A percentile compares a stretch with the other conserved stretches of the same genome.
These are phyloP conservation scores for Tylopilus cervinicoccineus DNA, from an alignment of 768 basidiomycete species.

Conservation along the genomic window DNA sequence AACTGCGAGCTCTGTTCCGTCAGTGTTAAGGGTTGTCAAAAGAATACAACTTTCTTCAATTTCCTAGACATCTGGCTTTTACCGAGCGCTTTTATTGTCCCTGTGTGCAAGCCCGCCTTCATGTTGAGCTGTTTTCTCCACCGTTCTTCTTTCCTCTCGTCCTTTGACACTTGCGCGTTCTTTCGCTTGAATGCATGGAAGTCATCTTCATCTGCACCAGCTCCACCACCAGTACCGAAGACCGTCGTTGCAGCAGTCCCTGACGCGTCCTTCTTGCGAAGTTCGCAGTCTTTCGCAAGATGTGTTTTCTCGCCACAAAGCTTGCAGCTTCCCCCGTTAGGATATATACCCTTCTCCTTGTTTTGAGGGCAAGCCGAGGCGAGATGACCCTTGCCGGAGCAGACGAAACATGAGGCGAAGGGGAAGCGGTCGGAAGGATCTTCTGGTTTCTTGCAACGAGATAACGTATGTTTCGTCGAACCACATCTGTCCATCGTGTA, in stretches of 20 bases:
- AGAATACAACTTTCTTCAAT: conserved; percentile 47
- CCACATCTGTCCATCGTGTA: conserved; percentile 58
- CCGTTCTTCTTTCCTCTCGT: conserved; percentile 49
- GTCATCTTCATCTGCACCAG: conserved; percentile 92
- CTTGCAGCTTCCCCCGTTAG: conserved; percentile 88
- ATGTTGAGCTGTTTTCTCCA: conserved; percentile 40
- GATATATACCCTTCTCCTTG: conserved; percentile 76
- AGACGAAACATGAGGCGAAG: conserved; percentile 91
- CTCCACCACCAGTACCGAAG: conserved; percentile 39
- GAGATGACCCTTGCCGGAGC: conserved; percentile 78
- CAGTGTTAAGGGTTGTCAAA: conserved; percentile 27
- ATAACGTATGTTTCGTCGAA: conserved; percentile 71
- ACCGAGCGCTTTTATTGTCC: conserved; percentile 35
- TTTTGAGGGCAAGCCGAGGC: conserved; percentile 83
- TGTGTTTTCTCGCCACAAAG: conserved; percentile 84
- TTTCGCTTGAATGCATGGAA: conserved; percentile 78
- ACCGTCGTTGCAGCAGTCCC: conserved; percentile 20
- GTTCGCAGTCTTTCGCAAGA: conserved; percentile 77
- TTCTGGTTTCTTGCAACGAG: conserved; percentile 65
- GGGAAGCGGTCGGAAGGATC: conserved; percentile 70
- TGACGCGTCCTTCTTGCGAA: conserved; percentile 52
- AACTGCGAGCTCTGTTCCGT: not conserved
- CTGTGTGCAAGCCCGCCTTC: conserved; percentile 42
- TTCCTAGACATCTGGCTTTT: conserved; percentile 19
- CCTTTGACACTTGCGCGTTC: conserved; percentile 54